Conservation (phyloP, 2,329 filamentous ascomycete genomes). For the Aschersonia sp. region DNA sequence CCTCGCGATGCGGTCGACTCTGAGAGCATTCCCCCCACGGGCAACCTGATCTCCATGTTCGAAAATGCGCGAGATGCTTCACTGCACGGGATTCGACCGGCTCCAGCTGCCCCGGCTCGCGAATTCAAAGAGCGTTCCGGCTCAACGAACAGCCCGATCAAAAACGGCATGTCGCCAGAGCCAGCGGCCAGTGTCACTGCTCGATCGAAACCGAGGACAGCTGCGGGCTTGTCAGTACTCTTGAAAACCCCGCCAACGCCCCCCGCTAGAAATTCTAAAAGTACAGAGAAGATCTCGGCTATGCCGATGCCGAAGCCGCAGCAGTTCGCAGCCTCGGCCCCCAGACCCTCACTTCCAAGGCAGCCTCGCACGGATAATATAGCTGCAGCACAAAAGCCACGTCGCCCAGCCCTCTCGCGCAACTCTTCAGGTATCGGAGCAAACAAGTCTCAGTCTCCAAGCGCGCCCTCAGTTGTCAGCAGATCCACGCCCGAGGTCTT, state of each 20-base stretch:
- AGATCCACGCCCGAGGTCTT: slow-evolving; percentile 12
- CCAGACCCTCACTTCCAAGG: neutral
- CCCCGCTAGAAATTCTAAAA: slow-evolving; percentile 3
- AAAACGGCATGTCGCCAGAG: too few species aligned
- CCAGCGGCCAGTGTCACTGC: neutral
- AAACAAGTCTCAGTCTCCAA: slow-evolving; percentile 9
- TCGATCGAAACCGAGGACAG: neutral
- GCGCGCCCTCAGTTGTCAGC: slow-evolving; percentile 7
- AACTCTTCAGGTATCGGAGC: neutral
- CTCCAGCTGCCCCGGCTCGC: neutral
- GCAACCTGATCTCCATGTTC: slow-evolving; percentile 53
- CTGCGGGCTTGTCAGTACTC: neutral
- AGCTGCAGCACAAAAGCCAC: neutral
- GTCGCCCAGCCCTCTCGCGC: neutral
- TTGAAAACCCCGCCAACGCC: slow-evolving; percentile 1
- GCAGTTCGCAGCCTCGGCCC: neutral
- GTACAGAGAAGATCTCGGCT: slow-evolving; percentile 2
- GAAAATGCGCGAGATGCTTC: slow-evolving; percentile 33
- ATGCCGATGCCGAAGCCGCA: slow-evolving; percentile 8
- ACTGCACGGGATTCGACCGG: slow-evolving; percentile 1
- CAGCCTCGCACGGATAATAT: neutral
- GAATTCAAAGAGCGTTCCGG: too few species aligned
- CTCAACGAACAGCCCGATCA: too few species aligned
- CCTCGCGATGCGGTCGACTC: slow-evolving; percentile 25
- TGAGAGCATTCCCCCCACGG: slow-evolving; percentile 45